phyloP scores from a whole-genome alignment of 140 eudicot genomes.

The Bidens hawaiensis region DNA sequence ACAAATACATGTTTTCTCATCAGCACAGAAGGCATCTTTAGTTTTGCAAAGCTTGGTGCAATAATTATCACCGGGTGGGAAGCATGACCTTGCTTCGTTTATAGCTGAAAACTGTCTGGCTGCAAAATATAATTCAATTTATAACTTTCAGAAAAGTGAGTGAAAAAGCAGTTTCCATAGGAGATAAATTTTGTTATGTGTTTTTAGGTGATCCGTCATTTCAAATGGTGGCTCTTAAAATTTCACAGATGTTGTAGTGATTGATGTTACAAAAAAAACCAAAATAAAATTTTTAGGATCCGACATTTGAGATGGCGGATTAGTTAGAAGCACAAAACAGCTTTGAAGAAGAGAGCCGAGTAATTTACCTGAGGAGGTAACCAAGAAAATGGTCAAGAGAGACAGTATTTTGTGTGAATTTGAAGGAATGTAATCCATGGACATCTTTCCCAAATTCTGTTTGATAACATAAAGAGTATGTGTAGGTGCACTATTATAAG shows the following conservation, averaged over 20 bases:
- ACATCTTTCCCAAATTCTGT: background rate
- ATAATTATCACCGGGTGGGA: background rate
- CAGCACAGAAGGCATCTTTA: background rate
- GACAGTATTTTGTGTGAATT: background rate
- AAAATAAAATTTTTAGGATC: too few relatives aligned
- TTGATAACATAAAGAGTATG: background rate
- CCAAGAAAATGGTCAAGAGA: background rate
- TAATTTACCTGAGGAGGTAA: conserved; percentile 1
- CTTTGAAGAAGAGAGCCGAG: too few relatives aligned
- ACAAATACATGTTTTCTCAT: background rate
- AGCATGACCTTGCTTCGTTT: conserved; percentile 1
- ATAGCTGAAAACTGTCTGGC: background rate
- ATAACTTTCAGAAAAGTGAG: background rate
- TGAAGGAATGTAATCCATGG: background rate
- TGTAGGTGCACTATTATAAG: background rate
- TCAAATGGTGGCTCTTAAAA: too few relatives aligned
- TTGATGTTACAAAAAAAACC: too few relatives aligned
- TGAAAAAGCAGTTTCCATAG: too few relatives aligned
- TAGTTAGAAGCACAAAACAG: too few relatives aligned
- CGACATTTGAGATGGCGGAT: too few relatives aligned
- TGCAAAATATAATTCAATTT: background rate
- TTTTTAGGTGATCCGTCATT: too few relatives aligned
- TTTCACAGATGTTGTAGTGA: too few relatives aligned
- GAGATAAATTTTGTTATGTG: too few relatives aligned
- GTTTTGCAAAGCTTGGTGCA: background rate